Evolutionary conservation across 1,139 yeast genomes (phyloP).

Genomic region (Saccharomycopsis crataegensis): DNA sequence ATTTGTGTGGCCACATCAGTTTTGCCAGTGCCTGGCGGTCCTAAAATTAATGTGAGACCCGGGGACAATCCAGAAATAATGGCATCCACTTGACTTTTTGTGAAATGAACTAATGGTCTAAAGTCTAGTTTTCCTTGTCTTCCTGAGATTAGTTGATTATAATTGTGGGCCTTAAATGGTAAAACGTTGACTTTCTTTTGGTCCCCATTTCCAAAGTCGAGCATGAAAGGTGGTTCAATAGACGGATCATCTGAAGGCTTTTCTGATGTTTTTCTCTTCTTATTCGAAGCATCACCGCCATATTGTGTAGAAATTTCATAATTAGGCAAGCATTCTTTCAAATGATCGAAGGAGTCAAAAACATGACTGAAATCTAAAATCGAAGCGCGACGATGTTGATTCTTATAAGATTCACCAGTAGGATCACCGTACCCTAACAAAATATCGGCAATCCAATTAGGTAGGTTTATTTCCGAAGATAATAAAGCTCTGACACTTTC

Average conservation of each 20-base stretch:
- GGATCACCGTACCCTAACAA: constrained; percentile 33
- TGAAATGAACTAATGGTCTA: constrained; percentile 16
- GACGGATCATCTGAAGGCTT: not conserved
- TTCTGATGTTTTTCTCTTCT: constrained; percentile 5
- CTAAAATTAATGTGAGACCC: constrained; percentile 35
- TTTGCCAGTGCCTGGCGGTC: constrained; percentile 46
- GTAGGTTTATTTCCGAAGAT: constrained; percentile 23
- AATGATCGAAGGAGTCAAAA: constrained; percentile 24
- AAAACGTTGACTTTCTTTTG: not conserved
- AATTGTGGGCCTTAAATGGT: not conserved
- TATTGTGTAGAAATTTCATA: constrained; percentile 2
- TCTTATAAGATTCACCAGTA: constrained; percentile 21
- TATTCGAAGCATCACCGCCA: not conserved
- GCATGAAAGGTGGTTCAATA: too few relatives aligned
- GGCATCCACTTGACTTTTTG: constrained; percentile 29
- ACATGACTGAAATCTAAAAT: constrained; percentile 23
- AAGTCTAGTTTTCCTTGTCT: not conserved
- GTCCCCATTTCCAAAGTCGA: not conserved
- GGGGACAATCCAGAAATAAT: constrained; percentile 30
- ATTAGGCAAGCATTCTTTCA: constrained; percentile 23
- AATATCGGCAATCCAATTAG: constrained; percentile 32
- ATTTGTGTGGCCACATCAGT: constrained; percentile 26
- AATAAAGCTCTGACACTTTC: constrained; percentile 21
- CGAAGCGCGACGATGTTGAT: constrained; percentile 18
- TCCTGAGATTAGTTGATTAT: not conserved